phyloP scores from a whole-genome alignment of 108 stramenopile species.

The Bacterosira constricta region DNA sequence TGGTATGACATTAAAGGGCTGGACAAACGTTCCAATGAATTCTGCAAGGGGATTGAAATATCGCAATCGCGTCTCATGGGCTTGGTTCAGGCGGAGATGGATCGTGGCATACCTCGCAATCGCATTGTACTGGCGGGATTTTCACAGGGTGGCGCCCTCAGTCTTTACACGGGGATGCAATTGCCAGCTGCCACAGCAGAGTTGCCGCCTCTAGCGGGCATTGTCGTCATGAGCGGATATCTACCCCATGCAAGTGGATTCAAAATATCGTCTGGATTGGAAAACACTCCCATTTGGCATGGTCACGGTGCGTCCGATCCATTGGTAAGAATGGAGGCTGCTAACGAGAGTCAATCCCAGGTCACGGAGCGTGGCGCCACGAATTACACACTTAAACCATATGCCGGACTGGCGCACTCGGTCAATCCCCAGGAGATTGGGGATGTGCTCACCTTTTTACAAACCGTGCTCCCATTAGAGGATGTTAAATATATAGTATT shows the following conservation, averaged over 20 bases:
- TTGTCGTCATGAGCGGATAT: conserved; percentile 88
- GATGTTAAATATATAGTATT: conserved; percentile 61
- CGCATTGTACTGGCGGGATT: conserved; percentile 96
- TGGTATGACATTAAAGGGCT: conserved; percentile 94
- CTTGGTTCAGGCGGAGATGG: conserved; percentile 74
- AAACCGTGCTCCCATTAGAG: conserved; percentile 67
- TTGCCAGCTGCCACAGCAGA: conserved; percentile 44
- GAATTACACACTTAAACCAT: conserved; percentile 76
- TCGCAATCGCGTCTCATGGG: conserved; percentile 45
- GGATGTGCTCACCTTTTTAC: conserved; percentile 70
- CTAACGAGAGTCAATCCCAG: conserved; percentile 65
- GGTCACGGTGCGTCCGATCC: conserved; percentile 90
- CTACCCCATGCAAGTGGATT: conserved; percentile 79
- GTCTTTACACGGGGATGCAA: conserved; percentile 88
- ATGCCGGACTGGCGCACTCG: conserved; percentile 80
- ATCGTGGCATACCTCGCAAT: conserved; percentile 74
- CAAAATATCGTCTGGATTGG: conserved; percentile 53
- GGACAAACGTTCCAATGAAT: conserved; percentile 88
- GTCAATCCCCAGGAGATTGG: conserved; percentile 75
- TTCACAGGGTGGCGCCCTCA: conserved; percentile 91
- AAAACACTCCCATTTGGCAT: conserved; percentile 82
- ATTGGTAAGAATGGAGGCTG: conserved; percentile 74
- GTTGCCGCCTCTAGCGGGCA: conserved; percentile 70
- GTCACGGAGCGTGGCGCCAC: conserved; percentile 61
- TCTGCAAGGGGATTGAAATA: conserved; percentile 84